phyloP scores from a whole-genome alignment of 495 filamentous ascomycete genomes.

The Peziza echinospora region DNA sequence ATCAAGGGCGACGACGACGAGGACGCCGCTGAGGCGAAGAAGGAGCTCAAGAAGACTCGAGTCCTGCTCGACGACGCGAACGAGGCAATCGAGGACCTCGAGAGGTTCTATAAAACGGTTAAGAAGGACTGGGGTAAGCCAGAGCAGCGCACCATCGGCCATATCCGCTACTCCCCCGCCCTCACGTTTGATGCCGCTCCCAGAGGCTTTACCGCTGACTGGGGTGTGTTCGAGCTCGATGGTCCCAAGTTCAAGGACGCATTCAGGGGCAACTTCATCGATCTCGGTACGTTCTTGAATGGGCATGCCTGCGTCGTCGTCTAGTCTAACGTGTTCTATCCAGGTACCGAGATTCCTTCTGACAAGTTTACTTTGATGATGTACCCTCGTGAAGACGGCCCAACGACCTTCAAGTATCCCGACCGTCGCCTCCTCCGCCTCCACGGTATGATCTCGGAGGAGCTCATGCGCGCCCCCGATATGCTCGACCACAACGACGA shows the following conservation, averaged over 20 bases:
- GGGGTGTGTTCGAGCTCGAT: not conserved
- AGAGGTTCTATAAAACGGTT: not conserved
- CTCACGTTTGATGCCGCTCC: not conserved
- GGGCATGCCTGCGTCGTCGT: not conserved
- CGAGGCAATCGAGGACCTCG: not conserved
- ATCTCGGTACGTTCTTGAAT: not conserved
- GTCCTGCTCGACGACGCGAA: too few species aligned
- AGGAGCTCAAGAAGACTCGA: too few species aligned
- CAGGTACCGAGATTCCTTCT: not conserved
- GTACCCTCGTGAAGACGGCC: too few species aligned
- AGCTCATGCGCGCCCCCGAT: not conserved
- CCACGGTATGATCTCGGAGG: not conserved
- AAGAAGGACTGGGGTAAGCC: not conserved
- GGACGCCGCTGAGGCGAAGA: too few species aligned
- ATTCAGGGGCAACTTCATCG: not conserved
- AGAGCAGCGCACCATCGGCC: not conserved
- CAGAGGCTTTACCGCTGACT: not conserved
- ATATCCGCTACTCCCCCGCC: not conserved
- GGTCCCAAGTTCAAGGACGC: not conserved
- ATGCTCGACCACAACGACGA: not conserved
- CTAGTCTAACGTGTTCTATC: not conserved
- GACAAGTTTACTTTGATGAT: too few species aligned
- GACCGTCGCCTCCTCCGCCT: not conserved
- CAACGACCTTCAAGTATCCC: too few species aligned
- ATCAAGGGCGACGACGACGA: too few species aligned